A percentile compares a stretch with the other conserved stretches of the same genome.
Conservation (phyloP, 2,329 filamentous ascomycete species). For the Ophiostoma australiae region DNA sequence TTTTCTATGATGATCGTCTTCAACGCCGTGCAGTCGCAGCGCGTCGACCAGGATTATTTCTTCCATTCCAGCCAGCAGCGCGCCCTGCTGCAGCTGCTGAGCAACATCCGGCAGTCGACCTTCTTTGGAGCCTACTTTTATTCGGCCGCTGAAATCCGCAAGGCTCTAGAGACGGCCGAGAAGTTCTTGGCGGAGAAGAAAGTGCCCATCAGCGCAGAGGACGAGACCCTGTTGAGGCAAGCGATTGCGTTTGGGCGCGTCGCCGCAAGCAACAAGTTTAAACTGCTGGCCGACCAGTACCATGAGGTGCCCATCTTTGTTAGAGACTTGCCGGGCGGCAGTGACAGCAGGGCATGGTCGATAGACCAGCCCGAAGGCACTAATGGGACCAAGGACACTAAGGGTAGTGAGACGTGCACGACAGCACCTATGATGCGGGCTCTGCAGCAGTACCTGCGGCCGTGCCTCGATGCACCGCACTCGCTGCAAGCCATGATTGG, state of each 20-base stretch:
- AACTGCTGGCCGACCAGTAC: slow-evolving; percentile 60
- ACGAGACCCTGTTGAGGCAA: slow-evolving; percentile 55
- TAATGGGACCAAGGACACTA: slow-evolving; percentile 34
- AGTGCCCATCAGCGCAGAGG: slow-evolving; percentile 54
- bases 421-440: slow-evolving; percentile 47
- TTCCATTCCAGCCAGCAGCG: slow-evolving; percentile 73
- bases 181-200: slow-evolving; percentile 61
- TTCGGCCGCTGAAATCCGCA: slow-evolving; percentile 55
- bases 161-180: slow-evolving; percentile 60
- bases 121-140: slow-evolving; percentile 83
- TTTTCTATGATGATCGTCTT: slow-evolving; percentile 80
- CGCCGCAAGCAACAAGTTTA: slow-evolving; percentile 57
- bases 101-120: slow-evolving; percentile 74
- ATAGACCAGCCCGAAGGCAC: slow-evolving; percentile 40
- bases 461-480: slow-evolving; percentile 41
- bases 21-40: slow-evolving; percentile 83
- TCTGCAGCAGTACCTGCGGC: slow-evolving; percentile 50
- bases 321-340: slow-evolving; percentile 58
- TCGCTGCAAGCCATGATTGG: slow-evolving; percentile 47
- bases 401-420: slow-evolving; percentile 36
- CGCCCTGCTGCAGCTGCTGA: slow-evolving; percentile 62
- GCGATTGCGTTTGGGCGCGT: slow-evolving; percentile 62
- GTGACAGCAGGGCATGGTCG: slow-evolving; percentile 57
- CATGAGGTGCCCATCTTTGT: slow-evolving; percentile 77
- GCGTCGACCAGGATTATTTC: slow-evolving; percentile 79